Evolutionary conservation across 805 yeast genomes (phyloP), one percentile per base, ranked within the genome.

Genomic region (Metschnikowia corniflorae): DNA sequence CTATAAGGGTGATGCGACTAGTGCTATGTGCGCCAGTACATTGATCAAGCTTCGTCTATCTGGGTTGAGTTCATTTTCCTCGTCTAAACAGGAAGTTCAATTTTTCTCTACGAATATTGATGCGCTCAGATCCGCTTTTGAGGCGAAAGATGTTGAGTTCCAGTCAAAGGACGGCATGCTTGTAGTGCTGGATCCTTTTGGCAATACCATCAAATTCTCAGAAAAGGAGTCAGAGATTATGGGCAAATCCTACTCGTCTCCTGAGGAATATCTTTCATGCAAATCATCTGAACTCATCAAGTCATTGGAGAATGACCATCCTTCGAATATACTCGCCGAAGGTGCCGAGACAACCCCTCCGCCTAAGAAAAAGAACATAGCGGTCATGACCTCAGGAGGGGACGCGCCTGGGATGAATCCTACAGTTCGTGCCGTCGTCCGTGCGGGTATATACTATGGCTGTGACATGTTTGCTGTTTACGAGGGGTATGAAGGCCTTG

Each of bases 351-450:
- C 14, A 13, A 17, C 14, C n/a, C 25, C 32, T 13, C 35, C 16
- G 22, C 29, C 8, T 18, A 35, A 27, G 37, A 43, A 31, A 34
- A 44, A 39, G 39, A 46, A 79, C 49, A 86, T 93, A 46, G 98
- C 95, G 4, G 93, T 93, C 33, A 88, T 93, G 91, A 93, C 97
- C 5, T 86, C 96, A 1, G 98, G 98, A 51, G 98, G 99, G 63
- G 99, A 93, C 59, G 85, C 97, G 35, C 98, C 94, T 20, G 99
- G 99, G 54, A 93, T 93, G 98, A 87, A 88, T 63, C 91, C 97
- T 4, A 86, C 82, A 18, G 98, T 93, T 6, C 75, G 98, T 46
- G 95, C 97, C 0, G 95, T 93, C 41, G 96, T 91, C 7, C 77
- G 98, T 52, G 78, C 96, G 2, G 96, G 95, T 44, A 86, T 93